These are phyloP conservation scores for Thelonectria rubi DNA, from an alignment of 2,329 filamentous ascomycete species.

Conservation along the genomic window DNA sequence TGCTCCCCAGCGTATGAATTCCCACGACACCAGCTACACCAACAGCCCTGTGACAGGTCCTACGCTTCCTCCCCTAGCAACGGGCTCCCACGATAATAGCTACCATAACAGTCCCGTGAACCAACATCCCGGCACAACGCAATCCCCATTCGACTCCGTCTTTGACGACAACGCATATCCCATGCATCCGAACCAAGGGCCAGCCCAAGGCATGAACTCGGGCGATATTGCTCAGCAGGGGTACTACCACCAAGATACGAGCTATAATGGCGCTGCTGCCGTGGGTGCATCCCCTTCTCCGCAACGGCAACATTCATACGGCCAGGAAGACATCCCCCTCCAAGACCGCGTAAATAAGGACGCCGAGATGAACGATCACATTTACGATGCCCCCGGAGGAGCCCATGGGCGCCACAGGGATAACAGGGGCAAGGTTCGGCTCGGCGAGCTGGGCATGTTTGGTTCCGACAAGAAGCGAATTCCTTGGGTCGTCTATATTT, in stretches of 20 bases:
- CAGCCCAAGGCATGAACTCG: slow-evolving; percentile 47
- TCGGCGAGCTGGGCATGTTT: slow-evolving; percentile 69
- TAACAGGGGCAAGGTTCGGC: slow-evolving; percentile 58
- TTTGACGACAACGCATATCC: slow-evolving; percentile 76
- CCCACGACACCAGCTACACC: slow-evolving; percentile 28
- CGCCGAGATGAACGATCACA: slow-evolving; percentile 63
- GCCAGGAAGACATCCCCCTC: slow-evolving; percentile 66
- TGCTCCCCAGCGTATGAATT: slow-evolving; percentile 31
- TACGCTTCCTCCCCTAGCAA: no score
- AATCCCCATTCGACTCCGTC: slow-evolving; percentile 70
- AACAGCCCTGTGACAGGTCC: slow-evolving; percentile 35
- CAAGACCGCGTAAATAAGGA: slow-evolving; percentile 58
- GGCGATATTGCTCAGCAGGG: slow-evolving; percentile 50
- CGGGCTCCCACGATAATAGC: slow-evolving; percentile 18
- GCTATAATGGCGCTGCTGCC: slow-evolving; percentile 62
- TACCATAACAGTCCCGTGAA: slow-evolving; percentile 37
- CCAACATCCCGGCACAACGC: slow-evolving; percentile 43
- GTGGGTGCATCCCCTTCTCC: slow-evolving; percentile 22
- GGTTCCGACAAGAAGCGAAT: slow-evolving; percentile 64
- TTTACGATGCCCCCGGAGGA: slow-evolving; percentile 65
- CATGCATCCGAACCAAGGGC: slow-evolving; percentile 55
- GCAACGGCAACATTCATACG: slow-evolving; percentile 47
- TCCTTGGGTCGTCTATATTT: slow-evolving; percentile 83
- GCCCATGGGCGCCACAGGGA: slow-evolving; percentile 43
- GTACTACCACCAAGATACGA: slow-evolving; percentile 62